Conservation (phyloP, 2,329 filamentous ascomycete genomes). For the Teratosphaeriaceae sp. region DNA sequence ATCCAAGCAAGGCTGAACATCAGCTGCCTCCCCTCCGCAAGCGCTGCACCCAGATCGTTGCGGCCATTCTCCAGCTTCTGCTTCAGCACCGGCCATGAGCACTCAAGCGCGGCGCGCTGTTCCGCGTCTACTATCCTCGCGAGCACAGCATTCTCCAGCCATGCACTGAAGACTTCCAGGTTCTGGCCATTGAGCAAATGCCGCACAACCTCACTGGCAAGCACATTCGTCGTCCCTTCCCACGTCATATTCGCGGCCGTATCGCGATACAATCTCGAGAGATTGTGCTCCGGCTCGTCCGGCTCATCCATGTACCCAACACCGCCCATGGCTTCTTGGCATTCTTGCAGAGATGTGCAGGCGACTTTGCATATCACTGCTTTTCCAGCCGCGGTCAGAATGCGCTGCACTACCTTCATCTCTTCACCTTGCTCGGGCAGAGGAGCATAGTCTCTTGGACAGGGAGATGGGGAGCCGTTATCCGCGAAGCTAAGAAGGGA, state of each 20-base stretch:
- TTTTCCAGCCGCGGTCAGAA: slow-evolving; percentile 15
- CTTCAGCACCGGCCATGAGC: slow-evolving; percentile 3
- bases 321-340: slow-evolving; percentile 12
- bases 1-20: slow-evolving; percentile 12
- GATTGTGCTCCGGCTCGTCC: slow-evolving; percentile 11
- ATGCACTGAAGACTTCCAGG: slow-evolving; percentile 5
- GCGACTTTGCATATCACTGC: slow-evolving; percentile 12
- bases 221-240: slow-evolving; percentile 13
- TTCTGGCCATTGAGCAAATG: slow-evolving; percentile 8
- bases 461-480: slow-evolving; percentile 6
- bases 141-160: slow-evolving; percentile 6
- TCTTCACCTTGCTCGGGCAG: slow-evolving; percentile 8
- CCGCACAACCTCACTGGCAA: slow-evolving; percentile 9
- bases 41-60: neutral
- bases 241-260: slow-evolving; percentile 10
- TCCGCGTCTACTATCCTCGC: neutral
- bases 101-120: neutral
- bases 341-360: slow-evolving; percentile 13
- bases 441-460: slow-evolving; percentile 4
- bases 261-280: slow-evolving; percentile 10
- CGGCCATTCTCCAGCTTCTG: neutral
- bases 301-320: slow-evolving; percentile 14
- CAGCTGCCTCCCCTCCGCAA: slow-evolving; percentile 7
- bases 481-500: slow-evolving; percentile 14
- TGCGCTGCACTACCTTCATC: slow-evolving; percentile 11